These are phyloP conservation scores for Alloascoidea hylecoeti DNA, from an alignment of 805 yeast genomes.

Conservation along the genomic window DNA sequence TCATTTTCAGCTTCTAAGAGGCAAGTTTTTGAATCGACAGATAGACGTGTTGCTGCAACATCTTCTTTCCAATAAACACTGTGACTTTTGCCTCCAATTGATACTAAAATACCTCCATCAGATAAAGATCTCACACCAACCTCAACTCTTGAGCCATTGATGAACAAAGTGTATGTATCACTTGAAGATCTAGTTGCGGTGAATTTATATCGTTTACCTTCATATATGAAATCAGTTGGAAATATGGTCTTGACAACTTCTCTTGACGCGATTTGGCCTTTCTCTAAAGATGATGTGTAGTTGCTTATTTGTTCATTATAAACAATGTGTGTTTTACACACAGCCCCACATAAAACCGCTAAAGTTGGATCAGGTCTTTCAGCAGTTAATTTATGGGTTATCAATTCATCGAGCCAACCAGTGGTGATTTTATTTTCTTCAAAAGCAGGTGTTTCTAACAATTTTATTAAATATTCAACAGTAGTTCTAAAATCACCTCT, in stretches of 20 bases:
- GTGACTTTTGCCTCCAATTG: conserved; percentile 87
- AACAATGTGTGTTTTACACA: conserved; percentile 81
- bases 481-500: conserved; percentile 99
- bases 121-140: conserved; percentile 81
- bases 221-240: conserved; percentile 92
- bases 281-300: conserved; percentile 68
- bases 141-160: conserved; percentile 84
- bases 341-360: conserved; percentile 96
- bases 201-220: conserved; percentile 84
- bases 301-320: conserved; percentile 56
- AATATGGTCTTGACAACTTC: conserved; percentile 71
- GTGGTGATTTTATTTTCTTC: conserved; percentile 95
- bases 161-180: conserved; percentile 76
- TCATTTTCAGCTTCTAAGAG: conserved; percentile 90
- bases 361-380: conserved; percentile 88
- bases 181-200: conserved; percentile 88
- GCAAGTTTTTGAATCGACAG: conserved; percentile 93
- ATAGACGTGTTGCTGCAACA: conserved; percentile 85
- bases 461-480: conserved; percentile 89
- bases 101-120: conserved; percentile 86
- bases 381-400: conserved; percentile 85
- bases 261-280: conserved; percentile 89
- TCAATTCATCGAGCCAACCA: conserved; percentile 97
- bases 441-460: conserved; percentile 91
- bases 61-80: conserved; percentile 97